Evolutionary conservation across 176 grass and related monocot genomes (phyloP), one percentile per base, ranked within the genome.

Genomic region (Puya raimondii): DNA sequence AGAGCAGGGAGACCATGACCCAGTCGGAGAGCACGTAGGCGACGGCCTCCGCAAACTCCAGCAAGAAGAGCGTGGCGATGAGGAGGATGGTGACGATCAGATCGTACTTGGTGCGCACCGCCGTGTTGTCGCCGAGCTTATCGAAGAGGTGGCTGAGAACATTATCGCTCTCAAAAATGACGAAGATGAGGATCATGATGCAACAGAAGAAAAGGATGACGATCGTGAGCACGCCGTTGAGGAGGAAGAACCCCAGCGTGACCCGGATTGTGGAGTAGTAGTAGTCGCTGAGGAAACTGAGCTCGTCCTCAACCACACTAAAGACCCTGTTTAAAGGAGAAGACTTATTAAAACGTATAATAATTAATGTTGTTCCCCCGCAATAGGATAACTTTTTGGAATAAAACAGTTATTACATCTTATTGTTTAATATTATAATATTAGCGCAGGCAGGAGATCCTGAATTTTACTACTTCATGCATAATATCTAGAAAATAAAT

Each of bases 1-100:
- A 71, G 2, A 85, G 47, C 58, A 85, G 47, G n/a, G 82, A 17
- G 67, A 85, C 73, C 72, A 80, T 85, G 10, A 72, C 61, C 82
- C 77, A 85, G 71, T 80, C 80, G 66, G 82, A 85, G 63, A 50
- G 72, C 2, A 80, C 25, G 17, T 63, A 61, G 67, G 25, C 13
- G 23, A 67, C 2, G 42, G 67, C 49, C 47, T 85, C 82, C 72
- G 77, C 66, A 0, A 16, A 10, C 2, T 80, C 78, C 78, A 72
- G 70, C 22, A 58, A 80, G 20, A 74, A 9, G 7, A 66, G 4
- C 2, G 53, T 29, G n/a, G 71, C 9, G 68, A 71, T 21, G n/a
- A 79, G 76, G 1, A 79, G 56, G 5, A 53, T 0, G 48, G 76
- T 65, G 68, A 79, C 23, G 76, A 59, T 33, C 0, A 79, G 16